Percentiles rank a stretch among this genome's conserved stretches.
Conservation (phyloP, 2,329 filamentous ascomycete species). For the Hypoxylon rubiginosum region DNA sequence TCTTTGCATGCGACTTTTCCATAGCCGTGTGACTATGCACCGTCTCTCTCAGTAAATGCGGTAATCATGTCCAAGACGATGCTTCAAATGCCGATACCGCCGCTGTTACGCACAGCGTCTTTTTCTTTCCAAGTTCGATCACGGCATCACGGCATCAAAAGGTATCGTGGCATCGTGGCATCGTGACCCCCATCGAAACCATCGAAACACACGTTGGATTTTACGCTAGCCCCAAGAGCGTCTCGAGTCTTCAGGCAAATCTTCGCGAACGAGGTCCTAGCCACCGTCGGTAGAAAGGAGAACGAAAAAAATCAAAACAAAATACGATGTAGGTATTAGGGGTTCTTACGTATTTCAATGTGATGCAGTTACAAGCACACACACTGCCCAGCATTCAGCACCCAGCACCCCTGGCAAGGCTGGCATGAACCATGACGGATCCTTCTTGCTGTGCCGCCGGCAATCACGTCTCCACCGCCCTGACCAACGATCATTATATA, state of each 20-base stretch:
- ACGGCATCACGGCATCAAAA: conserved; percentile 16
- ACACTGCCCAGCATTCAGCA: not conserved
- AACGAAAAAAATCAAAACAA: not conserved
- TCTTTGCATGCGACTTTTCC: conserved; percentile 37
- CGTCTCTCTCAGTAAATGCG: conserved; percentile 35
- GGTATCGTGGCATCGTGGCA: conserved; percentile 8
- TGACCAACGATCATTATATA: conserved; percentile 36
- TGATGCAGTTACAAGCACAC: conserved; percentile 15
- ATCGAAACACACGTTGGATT: not conserved
- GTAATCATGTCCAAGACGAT: conserved; percentile 38
- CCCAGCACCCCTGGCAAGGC: not conserved
- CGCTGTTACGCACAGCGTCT: conserved; percentile 25
- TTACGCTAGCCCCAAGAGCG: conserved; percentile 4
- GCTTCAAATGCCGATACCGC: conserved; percentile 43
- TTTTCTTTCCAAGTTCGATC: conserved; percentile 25
- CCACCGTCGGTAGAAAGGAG: not conserved
- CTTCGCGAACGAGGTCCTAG: conserved; percentile 11
- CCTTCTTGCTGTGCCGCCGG: conserved; percentile 33
- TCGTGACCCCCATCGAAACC: conserved; percentile 27
- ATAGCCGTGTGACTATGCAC: conserved; percentile 41
- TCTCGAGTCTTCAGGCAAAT: conserved; percentile 1
- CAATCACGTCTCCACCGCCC: conserved; percentile 34
- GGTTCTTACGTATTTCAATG: conserved; percentile 5
- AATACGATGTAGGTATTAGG: conserved; percentile 4
- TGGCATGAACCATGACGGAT: conserved; percentile 36